Percentiles rank a stretch among this genome's conserved stretches.
phyloP scores from a whole-genome alignment of 257 asterid species.

The Jacaranda mimosifolia region DNA sequence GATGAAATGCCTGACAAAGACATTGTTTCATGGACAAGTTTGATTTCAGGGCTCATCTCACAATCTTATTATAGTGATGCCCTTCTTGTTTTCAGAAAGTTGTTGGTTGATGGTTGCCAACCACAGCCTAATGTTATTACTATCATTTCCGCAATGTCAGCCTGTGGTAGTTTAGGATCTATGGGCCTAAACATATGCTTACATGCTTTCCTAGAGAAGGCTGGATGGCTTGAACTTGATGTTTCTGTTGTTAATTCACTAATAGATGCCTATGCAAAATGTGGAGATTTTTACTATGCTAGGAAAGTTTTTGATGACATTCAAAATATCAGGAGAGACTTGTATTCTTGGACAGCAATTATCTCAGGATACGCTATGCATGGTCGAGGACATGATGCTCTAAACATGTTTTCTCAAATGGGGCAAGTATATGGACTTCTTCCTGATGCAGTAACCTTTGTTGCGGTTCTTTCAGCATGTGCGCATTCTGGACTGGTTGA shows the following conservation, averaged over 20 bases:
- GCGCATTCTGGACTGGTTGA: conserved; percentile 59
- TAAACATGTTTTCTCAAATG: conserved; percentile 47
- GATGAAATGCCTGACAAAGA: conserved; percentile 63
- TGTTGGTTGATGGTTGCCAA: conserved; percentile 32
- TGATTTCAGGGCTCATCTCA: conserved; percentile 59
- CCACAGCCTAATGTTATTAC: conserved; percentile 47
- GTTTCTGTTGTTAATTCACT: conserved; percentile 51
- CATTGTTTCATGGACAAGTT: conserved; percentile 61
- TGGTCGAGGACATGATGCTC: conserved; percentile 50
- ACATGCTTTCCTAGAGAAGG: conserved; percentile 51
- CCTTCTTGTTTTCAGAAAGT: conserved; percentile 36
- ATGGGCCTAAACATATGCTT: conserved; percentile 45
- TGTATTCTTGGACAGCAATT: conserved; percentile 66
- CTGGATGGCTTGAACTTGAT: conserved; percentile 51
- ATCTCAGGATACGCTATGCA: conserved; percentile 65
- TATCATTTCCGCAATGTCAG: conserved; percentile 52
- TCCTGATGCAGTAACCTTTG: conserved; percentile 58
- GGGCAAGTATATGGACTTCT: conserved; percentile 28
- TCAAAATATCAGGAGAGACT: conserved; percentile 38
- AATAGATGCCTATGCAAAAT: conserved; percentile 58
- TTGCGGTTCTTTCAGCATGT: conserved; percentile 57
- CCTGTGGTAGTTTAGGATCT: conserved; percentile 59
- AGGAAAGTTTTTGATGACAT: conserved; percentile 42
- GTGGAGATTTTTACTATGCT: conserved; percentile 47
- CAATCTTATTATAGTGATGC: conserved; percentile 44